Conservation (phyloP, 305 asterid species). For the Euphrasia arctica region DNA sequence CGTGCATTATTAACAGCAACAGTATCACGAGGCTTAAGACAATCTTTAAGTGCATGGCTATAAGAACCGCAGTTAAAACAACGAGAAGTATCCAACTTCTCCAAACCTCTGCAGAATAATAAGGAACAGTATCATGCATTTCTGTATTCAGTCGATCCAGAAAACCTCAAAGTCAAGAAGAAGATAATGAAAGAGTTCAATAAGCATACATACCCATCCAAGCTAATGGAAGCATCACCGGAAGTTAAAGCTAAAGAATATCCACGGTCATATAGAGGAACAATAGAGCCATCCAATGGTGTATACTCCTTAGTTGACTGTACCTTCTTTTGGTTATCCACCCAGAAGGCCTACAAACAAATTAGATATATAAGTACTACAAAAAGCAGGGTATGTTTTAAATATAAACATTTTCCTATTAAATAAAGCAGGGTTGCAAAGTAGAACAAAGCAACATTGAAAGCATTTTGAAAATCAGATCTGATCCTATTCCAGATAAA, state of each 20-base stretch:
- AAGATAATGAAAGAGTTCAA: conserved; percentile 9
- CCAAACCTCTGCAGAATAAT: conserved; percentile 49
- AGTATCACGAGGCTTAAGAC: conserved; percentile 86
- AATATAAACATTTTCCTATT: background rate
- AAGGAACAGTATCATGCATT: conserved; percentile 14
- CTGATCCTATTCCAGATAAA: conserved; percentile 15
- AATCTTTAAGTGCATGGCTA: conserved; percentile 79
- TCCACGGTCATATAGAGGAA: conserved; percentile 93
- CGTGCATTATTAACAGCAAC: conserved; percentile 87
- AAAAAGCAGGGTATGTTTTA: conserved; percentile 5
- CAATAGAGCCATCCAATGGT: conserved; percentile 64
- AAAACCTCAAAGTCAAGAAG: background rate
- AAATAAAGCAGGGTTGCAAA: conserved; percentile 13
- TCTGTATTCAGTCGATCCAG: background rate
- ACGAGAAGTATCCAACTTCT: conserved; percentile 59
- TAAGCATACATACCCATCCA: conserved; percentile 52
- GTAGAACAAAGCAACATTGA: conserved; percentile 21
- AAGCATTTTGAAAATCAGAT: conserved; percentile 19
- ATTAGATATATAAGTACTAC: conserved; percentile 10
- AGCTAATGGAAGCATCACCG: conserved; percentile 52
- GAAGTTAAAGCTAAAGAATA: conserved; percentile 80
- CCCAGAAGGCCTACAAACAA: conserved; percentile 69
- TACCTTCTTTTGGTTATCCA: conserved; percentile 52
- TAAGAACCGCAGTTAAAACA: conserved; percentile 96
- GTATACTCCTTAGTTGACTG: conserved; percentile 43